Evolutionary conservation across 768 basidiomycete species (phyloP).

Genomic region (Tricholomella constricta): DNA sequence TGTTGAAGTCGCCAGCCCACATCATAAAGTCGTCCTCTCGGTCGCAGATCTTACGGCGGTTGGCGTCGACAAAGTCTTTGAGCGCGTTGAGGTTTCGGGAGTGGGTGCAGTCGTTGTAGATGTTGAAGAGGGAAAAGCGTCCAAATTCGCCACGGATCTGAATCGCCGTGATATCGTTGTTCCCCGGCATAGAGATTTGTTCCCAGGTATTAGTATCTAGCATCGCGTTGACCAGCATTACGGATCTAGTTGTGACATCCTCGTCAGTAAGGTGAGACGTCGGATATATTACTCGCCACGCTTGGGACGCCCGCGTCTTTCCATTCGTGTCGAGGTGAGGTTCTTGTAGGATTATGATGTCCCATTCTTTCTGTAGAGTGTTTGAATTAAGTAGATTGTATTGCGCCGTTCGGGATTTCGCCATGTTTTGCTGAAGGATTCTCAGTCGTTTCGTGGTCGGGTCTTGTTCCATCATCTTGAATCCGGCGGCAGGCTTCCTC

Average conservation of each 20-base stretch:
- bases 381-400: background rate
- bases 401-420: background rate
- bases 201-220: too few species aligned
- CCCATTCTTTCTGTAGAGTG: background rate
- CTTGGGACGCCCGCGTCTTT: background rate
- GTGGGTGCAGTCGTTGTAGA: conserved; percentile 36
- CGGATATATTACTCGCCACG: background rate
- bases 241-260: background rate
- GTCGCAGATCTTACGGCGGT: background rate
- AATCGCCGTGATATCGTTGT: conserved; percentile 6
- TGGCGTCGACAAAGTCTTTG: conserved; percentile 8
- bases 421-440: background rate
- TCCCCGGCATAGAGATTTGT: background rate
- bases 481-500: background rate
- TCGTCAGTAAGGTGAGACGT: background rate
- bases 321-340: background rate
- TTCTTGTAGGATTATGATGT: background rate
- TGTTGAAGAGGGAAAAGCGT: conserved; percentile 28
- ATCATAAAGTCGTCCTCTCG: conserved; percentile 12
- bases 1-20: conserved; percentile 43
- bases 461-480: background rate
- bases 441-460: background rate
- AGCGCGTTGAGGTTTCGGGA: conserved; percentile 10
- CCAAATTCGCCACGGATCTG: background rate
- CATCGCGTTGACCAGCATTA: conserved; percentile 1